Percentiles rank a stretch among this genome's conserved stretches.
Conservation (phyloP, 2,329 filamentous ascomycete species). For the Cercospora janseana region DNA sequence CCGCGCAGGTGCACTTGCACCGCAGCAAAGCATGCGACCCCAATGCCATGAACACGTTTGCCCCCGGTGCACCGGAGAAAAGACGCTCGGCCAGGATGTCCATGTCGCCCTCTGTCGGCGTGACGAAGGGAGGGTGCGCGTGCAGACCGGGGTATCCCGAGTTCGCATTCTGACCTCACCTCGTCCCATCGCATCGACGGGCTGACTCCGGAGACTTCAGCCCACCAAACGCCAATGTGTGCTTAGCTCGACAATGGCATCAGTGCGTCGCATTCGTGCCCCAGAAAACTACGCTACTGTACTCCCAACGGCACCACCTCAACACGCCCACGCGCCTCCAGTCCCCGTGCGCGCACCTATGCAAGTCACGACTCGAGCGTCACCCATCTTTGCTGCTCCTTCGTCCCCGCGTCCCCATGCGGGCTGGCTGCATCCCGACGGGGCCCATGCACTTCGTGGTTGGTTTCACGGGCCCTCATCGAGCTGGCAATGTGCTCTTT, state of each 20-base stretch:
- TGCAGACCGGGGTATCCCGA: background rate
- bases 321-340: background rate
- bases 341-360: background rate
- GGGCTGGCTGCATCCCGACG: conserved; percentile 16
- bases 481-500: conserved; percentile 6
- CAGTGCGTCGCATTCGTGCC: conserved; percentile 8
- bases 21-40: background rate
- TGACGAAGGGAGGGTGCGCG: background rate
- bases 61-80: too few species aligned
- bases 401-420: conserved; percentile 17
- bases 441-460: conserved; percentile 13
- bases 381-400: background rate
- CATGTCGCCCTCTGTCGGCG: background rate
- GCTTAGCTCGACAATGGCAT: conserved; percentile 8
- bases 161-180: conserved; percentile 8
- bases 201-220: conserved; percentile 24
- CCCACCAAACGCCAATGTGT: conserved; percentile 2
- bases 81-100: background rate
- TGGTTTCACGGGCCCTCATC: conserved; percentile 16
- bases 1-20: background rate
- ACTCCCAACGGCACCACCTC: conserved; percentile 1
- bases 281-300: background rate
- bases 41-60: background rate
- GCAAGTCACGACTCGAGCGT: conserved; percentile 13
- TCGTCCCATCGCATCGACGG: conserved; percentile 8